Evolutionary conservation across 169 alveolate genomes (phyloP).

Genomic region (Plasmodium billcollinsi): DNA sequence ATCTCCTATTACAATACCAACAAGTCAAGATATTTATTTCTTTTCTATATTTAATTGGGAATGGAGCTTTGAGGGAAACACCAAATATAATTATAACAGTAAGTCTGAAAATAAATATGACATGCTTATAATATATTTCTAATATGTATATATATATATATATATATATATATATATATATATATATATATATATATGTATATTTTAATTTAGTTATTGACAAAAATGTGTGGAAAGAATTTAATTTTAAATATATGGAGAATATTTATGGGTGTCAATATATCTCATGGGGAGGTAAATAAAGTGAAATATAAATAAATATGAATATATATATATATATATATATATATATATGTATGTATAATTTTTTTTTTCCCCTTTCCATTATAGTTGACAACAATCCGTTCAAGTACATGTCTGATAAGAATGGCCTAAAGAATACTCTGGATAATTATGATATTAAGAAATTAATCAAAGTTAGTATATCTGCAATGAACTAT

Average conservation of each 20-base stretch:
- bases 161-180: too few species aligned
- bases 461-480: constrained; percentile 74
- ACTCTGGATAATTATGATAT: constrained; percentile 56
- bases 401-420: constrained; percentile 60
- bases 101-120: not conserved
- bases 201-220: constrained; percentile 33
- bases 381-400: constrained; percentile 58
- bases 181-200: not conserved
- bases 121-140: not conserved
- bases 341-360: not conserved
- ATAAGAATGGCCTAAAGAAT: constrained; percentile 36
- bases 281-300: constrained; percentile 74
- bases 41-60: constrained; percentile 74
- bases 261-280: constrained; percentile 68
- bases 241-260: constrained; percentile 55
- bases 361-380: not conserved
- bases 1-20: constrained; percentile 54
- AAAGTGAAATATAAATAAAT: not conserved
- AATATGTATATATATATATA: not conserved
- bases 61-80: constrained; percentile 72
- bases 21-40: constrained; percentile 67
- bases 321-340: not conserved
- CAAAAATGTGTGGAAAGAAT: constrained; percentile 70
- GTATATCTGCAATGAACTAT: not conserved
- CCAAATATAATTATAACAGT: constrained; percentile 58